These are phyloP conservation scores for Blakeslea trispora DNA, from an alignment of 371 early-diverging fungal genomes.

Conservation along the genomic window DNA sequence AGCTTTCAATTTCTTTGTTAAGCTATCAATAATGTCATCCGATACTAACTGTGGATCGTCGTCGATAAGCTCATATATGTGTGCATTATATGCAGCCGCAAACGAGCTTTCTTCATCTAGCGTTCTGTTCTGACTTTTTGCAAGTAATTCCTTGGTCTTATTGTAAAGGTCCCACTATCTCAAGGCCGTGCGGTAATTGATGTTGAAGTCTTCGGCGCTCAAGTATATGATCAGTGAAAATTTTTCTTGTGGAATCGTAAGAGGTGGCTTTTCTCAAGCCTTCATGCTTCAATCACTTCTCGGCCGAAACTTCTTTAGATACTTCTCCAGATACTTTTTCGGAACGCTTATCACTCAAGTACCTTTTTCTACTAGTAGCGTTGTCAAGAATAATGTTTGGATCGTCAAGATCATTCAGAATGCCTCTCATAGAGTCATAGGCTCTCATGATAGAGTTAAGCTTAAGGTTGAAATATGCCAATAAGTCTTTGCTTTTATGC, in stretches of 20 bases:
- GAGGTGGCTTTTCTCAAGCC: not conserved
- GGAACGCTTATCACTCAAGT: too few relatives aligned
- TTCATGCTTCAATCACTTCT: slow-evolving; percentile 11
- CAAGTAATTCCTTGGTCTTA: slow-evolving; percentile 3
- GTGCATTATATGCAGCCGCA: slow-evolving; percentile 10
- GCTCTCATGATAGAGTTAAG: too few relatives aligned
- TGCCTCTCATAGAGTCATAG: too few relatives aligned
- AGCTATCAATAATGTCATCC: slow-evolving; percentile 9
- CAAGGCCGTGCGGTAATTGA: slow-evolving; percentile 5
- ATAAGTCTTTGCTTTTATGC: too few relatives aligned
- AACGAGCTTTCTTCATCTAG: slow-evolving; percentile 12
- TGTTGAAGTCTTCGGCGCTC: slow-evolving; percentile 1
- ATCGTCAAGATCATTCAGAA: too few relatives aligned
- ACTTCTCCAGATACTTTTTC: too few relatives aligned
- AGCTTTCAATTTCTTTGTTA: slow-evolving; percentile 10
- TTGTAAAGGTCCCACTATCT: slow-evolving; percentile 5
- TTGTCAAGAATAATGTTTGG: too few relatives aligned
- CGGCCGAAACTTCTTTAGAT: too few relatives aligned
- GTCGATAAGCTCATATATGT: slow-evolving; percentile 9
- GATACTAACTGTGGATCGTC: slow-evolving; percentile 14
- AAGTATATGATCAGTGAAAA: slow-evolving; percentile 12
- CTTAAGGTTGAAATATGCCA: too few relatives aligned
- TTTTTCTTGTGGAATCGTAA: slow-evolving; percentile 8
- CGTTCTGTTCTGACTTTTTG: slow-evolving; percentile 8
- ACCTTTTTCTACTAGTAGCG: too few relatives aligned